Evolutionary conservation across 2,329 filamentous ascomycete species (phyloP), one percentile per base, ranked within the genome.

Genomic region (Cryphonectria nitschkei): DNA sequence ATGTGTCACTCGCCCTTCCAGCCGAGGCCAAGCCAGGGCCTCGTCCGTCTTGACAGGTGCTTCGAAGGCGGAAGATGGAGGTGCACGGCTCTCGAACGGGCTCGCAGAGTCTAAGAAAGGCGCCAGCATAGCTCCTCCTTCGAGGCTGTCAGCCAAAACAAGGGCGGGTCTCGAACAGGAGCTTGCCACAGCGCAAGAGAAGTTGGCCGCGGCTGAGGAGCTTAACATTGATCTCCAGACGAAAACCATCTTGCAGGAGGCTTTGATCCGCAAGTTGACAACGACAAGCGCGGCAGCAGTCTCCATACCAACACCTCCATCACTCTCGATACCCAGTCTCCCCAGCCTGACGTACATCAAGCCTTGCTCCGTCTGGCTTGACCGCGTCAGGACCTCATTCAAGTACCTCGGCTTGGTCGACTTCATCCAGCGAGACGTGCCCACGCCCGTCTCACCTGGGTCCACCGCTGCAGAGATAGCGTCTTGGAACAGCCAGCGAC

Each of bases 351-450:
- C 68, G 1, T 71, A 72, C 46, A 37, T 39, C 13, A 72, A 67
- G n/a, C 54, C 64, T 16, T 62, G 37, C 4, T 7, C 67, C 1
- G 71, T 72, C 19, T 72, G 71, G 68, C 54, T 54, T 9, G 71
- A 72, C 37, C 70, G 65, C 32, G 71, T 72, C 6, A 63, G 22
- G 58, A 68, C 50, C 29, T 64, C 65, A 1, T 72, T 72, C 66
- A 63, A 58, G 39, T 72, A 72, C 69, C 67, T 65, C 29, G 71
- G 69, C 37, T 46, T 72, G 61, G 61, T 65, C 11, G 65, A 71
- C 43, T 71, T 72, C 66, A 70, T 72, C 56, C 65, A 68, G 56
- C 61, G 62, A 6, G 68, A 72, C 34, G 61, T 62, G 7, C 56
- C 58, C 19, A 32, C 43, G 9, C 67, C 67, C 5, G 46, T 64